Percentiles rank a stretch among this genome's conserved stretches.
Conservation (phyloP, 345 rosid species). For the Dipteronia dyeriana region DNA sequence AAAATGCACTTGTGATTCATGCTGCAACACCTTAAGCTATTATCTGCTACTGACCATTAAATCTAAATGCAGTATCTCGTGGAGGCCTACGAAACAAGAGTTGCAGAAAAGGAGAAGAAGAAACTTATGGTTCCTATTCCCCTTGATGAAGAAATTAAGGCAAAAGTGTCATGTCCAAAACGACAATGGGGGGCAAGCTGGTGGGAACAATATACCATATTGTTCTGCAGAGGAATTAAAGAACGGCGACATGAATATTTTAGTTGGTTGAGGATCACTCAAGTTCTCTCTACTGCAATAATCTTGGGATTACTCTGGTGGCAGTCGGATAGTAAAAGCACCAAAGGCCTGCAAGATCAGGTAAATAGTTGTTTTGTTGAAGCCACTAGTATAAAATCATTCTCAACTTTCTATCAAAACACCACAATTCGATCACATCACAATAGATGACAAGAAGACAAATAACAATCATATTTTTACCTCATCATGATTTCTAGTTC, state of each 20-base stretch:
- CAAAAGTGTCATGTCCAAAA: conserved; percentile 49
- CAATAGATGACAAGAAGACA: no score
- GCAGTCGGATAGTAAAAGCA: conserved; percentile 66
- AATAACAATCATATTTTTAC: no score
- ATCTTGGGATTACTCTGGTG: conserved; percentile 95
- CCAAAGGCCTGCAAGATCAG: conserved; percentile 83
- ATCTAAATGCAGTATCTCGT: conserved; percentile 64
- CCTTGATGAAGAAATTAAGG: conserved; percentile 70
- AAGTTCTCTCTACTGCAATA: conserved; percentile 84
- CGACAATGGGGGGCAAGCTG: conserved; percentile 93
- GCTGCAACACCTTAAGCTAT: conserved; percentile 12
- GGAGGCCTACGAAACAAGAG: conserved; percentile 78
- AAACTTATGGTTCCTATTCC: conserved; percentile 65
- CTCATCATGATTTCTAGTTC: no score
- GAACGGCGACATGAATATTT: conserved; percentile 89
- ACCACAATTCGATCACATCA: no score
- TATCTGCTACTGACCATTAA: conserved; percentile 12
- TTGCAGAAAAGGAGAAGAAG: conserved; percentile 78
- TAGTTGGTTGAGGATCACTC: conserved; percentile 94
- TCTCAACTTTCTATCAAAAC: no score
- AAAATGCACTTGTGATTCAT: background rate
- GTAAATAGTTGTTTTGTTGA: conserved; percentile 33
- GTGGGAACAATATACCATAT: conserved; percentile 77
- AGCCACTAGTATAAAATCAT: background rate
- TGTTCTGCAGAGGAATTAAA: conserved; percentile 87